Percentiles rank a stretch among this genome's conserved stretches.
Conservation (phyloP, 805 yeast species). For the Candida dajiaensis region DNA sequence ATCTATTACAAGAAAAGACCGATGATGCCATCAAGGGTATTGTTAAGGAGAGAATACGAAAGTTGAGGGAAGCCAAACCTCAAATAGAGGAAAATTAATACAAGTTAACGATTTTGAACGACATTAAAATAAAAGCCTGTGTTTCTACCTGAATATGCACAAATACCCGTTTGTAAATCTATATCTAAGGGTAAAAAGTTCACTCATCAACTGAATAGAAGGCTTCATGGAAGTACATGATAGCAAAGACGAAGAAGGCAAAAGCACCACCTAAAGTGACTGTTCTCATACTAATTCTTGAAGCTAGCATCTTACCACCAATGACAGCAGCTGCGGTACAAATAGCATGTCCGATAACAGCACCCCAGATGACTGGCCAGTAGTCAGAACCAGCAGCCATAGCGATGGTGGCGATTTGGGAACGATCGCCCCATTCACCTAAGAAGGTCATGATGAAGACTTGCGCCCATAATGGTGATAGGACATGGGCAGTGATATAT, state of each 20-base stretch:
- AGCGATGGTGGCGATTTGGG: conserved; percentile 96
- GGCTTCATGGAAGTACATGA: conserved; percentile 75
- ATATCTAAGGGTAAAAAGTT: background rate
- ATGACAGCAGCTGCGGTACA: conserved; percentile 89
- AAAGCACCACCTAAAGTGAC: conserved; percentile 88
- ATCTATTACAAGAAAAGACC: conserved; percentile 35
- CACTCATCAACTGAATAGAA: conserved; percentile 21
- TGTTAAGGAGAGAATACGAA: conserved; percentile 30
- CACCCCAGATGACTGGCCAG: conserved; percentile 85
- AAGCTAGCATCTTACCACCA: conserved; percentile 89
- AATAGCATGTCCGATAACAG: conserved; percentile 79
- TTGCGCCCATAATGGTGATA: conserved; percentile 91
- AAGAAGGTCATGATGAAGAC: conserved; percentile 92
- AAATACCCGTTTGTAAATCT: background rate
- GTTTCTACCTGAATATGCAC: background rate
- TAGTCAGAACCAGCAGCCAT: conserved; percentile 97
- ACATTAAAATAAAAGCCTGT: conserved; percentile 1
- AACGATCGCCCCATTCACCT: conserved; percentile 99
- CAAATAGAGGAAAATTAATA: background rate
- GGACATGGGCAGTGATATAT: conserved; percentile 26
- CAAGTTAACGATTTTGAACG: background rate
- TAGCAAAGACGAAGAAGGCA: conserved; percentile 78
- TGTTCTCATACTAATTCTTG: conserved; percentile 83
- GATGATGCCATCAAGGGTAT: conserved; percentile 33
- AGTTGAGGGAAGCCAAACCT: conserved; percentile 2